phyloP scores from a whole-genome alignment of 192 early-diverging fungal species.

The Phlyctochytrium bullatum region DNA sequence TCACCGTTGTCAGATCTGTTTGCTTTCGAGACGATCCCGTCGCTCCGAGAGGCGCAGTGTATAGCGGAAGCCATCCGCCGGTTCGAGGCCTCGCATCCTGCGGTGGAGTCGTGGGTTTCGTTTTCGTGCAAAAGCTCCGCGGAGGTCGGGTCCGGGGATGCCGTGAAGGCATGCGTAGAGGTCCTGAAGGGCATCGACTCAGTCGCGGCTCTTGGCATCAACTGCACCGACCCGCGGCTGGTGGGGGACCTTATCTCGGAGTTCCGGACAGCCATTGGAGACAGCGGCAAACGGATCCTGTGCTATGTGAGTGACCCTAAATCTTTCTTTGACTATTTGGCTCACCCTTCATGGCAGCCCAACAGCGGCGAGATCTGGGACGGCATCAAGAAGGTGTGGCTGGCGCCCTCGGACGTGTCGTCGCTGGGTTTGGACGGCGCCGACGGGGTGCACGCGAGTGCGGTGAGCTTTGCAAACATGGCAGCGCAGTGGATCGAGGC shows the following conservation, averaged over 20 bases:
- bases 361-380: slow-evolving; percentile 31
- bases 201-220: slow-evolving; percentile 59
- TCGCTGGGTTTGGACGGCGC: too few relatives aligned
- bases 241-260: slow-evolving; percentile 17
- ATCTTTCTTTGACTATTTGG: neutral
- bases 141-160: slow-evolving; percentile 48
- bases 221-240: slow-evolving; percentile 56
- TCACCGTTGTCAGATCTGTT: slow-evolving; percentile 56
- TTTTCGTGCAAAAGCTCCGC: slow-evolving; percentile 47
- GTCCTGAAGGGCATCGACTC: slow-evolving; percentile 19
- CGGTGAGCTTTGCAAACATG: too few relatives aligned
- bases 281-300: slow-evolving; percentile 5
- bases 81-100: slow-evolving; percentile 25
- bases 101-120: slow-evolving; percentile 61
- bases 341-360: slow-evolving; percentile 13
- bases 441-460: too few relatives aligned
- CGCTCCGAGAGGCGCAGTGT: slow-evolving; percentile 47
- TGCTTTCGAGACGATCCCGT: slow-evolving; percentile 71
- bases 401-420: too few relatives aligned
- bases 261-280: neutral
- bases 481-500: too few relatives aligned
- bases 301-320: too few relatives aligned
- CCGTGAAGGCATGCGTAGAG: slow-evolving; percentile 39
- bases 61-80: slow-evolving; percentile 36
- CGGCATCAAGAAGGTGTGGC: slow-evolving; percentile 11